Percentiles rank a stretch among this genome's conserved stretches.
Evolutionary conservation across 2,329 filamentous ascomycete species (phyloP).

Genomic region (Diaporthe aspalathi): DNA sequence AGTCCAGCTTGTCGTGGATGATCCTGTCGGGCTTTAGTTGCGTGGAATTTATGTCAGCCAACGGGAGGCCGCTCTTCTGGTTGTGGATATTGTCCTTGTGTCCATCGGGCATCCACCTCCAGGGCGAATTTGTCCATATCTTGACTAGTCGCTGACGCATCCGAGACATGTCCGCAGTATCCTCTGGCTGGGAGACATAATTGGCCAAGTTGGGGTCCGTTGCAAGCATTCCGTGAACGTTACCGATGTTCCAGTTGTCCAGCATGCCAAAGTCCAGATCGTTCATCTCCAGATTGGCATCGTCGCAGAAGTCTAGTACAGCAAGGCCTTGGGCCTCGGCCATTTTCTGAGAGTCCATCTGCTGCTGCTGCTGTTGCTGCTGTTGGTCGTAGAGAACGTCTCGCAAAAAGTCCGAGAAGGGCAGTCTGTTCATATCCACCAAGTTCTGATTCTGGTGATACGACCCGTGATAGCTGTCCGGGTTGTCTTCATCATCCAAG

Average conservation of each 20-base stretch:
- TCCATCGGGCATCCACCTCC: constrained; percentile 60
- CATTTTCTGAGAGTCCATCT: constrained; percentile 50
- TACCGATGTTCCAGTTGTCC: constrained; percentile 61
- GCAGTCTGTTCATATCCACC: constrained; percentile 50
- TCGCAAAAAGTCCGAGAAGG: constrained; percentile 63
- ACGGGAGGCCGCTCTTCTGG: constrained; percentile 59
- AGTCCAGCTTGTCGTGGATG: constrained; percentile 57
- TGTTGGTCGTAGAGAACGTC: constrained; percentile 59
- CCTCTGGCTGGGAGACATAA: constrained; percentile 46
- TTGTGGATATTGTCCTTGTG: constrained; percentile 57
- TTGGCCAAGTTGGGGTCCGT: constrained; percentile 41
- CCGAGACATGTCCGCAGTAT: constrained; percentile 55
- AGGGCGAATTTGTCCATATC: constrained; percentile 62
- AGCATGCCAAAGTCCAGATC: constrained; percentile 64
- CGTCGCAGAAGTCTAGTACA: constrained; percentile 62
- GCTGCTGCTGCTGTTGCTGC: constrained; percentile 40
- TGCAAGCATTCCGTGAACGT: constrained; percentile 40
- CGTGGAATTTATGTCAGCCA: constrained; percentile 53
- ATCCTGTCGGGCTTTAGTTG: constrained; percentile 54
- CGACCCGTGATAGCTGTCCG: constrained; percentile 39
- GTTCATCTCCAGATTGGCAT: constrained; percentile 62
- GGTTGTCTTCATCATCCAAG: constrained; percentile 37
- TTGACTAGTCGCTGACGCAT: constrained; percentile 61
- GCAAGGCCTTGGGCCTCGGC: constrained; percentile 56
- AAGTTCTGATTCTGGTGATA: constrained; percentile 37